Base-by-base conservation (phyloP, 2,329 filamentous ascomycete species). In the Emergomyces pasteurianus region DNA sequence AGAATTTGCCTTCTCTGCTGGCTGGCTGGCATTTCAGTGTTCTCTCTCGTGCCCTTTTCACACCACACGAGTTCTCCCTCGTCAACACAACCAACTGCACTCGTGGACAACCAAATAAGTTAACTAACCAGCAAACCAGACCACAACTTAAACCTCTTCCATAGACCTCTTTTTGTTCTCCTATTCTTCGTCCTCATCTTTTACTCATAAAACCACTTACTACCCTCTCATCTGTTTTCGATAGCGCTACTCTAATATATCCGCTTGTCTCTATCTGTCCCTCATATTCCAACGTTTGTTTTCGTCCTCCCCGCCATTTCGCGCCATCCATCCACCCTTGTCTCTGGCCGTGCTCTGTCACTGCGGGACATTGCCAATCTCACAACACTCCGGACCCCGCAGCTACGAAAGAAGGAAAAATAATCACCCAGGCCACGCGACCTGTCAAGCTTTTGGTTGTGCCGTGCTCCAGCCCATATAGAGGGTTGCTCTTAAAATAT, bases 401-500 rank as follows among this genome's bases (percentile, higher is more conserved):
- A 56, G 54, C 43, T 56, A 55, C 58, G 65, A 50, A 58, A 63
- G 52, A 42, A 62, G 38, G 21, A 46, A 31, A 52, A 38, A 43
- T 31, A 56, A 23, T 43, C 31, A 53, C 26, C 14, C 23, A 21
- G 21, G 54, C 54, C 49, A 40, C 55, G 62, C n/a, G 50, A 62
- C 61, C 60, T 62, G 55, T 54, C 38, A 63, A 60, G 47, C 61
- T 64, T 60, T 63, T 63, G 61, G 60, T 67, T 65, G 63, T 64
- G 56, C 62, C 58, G 49, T 62, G 62, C 61, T 63, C n/a, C 65
- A 65, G 64, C 65, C 66, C 64, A 65, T 65, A 61, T 61, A 65
- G 67, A 71, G 69, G 70, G 69, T 70, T 68, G 71, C 69, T 67
- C 66, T 71, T 72, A 72, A 76, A 92, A 87, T 81, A 96, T 97